Evolutionary conservation across 495 filamentous ascomycete species (phyloP), one percentile per base, ranked within the genome.

Genomic region (Mycothermus thermophilus): DNA sequence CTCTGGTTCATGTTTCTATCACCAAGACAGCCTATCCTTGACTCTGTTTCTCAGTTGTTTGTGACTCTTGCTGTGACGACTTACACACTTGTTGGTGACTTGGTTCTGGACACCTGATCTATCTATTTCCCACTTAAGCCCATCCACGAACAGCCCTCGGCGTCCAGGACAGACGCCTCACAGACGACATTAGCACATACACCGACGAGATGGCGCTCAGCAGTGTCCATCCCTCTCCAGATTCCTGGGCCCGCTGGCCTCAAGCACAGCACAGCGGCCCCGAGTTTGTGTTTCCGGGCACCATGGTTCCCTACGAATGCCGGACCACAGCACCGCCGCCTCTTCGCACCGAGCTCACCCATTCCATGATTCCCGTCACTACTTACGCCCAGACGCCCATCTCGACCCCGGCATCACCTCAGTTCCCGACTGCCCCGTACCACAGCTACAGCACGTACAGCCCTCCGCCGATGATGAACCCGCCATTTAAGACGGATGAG

Each of bases 171-270:
- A n/a, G n/a, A n/a, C n/a, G n/a, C n/a, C n/a, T n/a, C n/a, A n/a
- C n/a, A n/a, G n/a, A n/a, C n/a, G n/a, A n/a, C n/a, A n/a, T n/a
- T n/a, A n/a, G n/a, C n/a, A n/a, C n/a, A n/a, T 23, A 23, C 22
- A 25, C 32, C 36, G 33, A 13, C 45, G 55, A 46, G 12, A 48
- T 66, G 62, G 62, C 59, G 35, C 50, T 62, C 48, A 50, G 59
- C 8, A 47, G 43, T 37, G 48, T 58, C 18, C 37, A 50, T 34
- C 40, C 52, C 16, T 43, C 51, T 9, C 43, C 48, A 22, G 37
- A 52, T 7, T 35, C 21, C 43, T 68, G 64, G 64, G 49, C 36
- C 32, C 53, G 60, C 35, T 67, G 62, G 62, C 42, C 58, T 42
- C 52, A 60, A 14, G 56, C 58, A 15, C 54, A 57, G 13, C 37